Base-by-base conservation (phyloP, 352 stramenopile genomes). In the Pythium phragmiticola region DNA sequence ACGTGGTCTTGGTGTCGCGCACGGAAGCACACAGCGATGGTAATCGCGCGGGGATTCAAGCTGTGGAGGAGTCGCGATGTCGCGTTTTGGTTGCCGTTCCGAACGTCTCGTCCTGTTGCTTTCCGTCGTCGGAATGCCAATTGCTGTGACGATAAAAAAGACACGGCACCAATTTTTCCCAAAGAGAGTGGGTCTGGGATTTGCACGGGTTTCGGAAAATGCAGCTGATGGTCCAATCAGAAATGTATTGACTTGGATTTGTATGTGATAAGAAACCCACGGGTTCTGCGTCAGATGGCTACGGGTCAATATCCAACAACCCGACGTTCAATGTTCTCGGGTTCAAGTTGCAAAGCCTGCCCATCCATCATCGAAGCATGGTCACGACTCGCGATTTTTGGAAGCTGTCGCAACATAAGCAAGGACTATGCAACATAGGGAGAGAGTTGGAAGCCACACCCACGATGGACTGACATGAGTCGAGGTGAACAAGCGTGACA, bases 131-230 rank as follows among this genome's bases (percentile, higher is more conserved):
- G 43, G 45, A 54, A 42, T 42, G 37, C 37, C 8, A 56, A 56
- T 60, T 69, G 63, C 45, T 64, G 19, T 55, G 63, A 63, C 41
- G 56, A 69, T 64, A 69, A 64, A 69, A 69, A 69, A 69, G 63
- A 56, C 63, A n/a, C 45, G n/a, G 33, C 45, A 58, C 50, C 52
- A 48, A 45, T 33, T 49, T 65, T 65, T 65, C 30, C 50, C 33
- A 48, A 30, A 33, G 43, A 54, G 36, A 34, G 51, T 53, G 39
- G 43, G 57, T 48, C 28, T n/a, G 36, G 28, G 45, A 30, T 30
- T 50, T 50, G 21, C 9, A 50, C n/a, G 7, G n/a, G 47, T 53
- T 63, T 41, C 42, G 28, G n/a, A 49, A 13, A 21, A 66, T 21
- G 50, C 49, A 26, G 30, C 52, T 50, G 7, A 39, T 3, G 7